These are phyloP conservation scores for Fusarium sp. DNA, from an alignment of 2,329 filamentous ascomycete species.

Conservation along the genomic window DNA sequence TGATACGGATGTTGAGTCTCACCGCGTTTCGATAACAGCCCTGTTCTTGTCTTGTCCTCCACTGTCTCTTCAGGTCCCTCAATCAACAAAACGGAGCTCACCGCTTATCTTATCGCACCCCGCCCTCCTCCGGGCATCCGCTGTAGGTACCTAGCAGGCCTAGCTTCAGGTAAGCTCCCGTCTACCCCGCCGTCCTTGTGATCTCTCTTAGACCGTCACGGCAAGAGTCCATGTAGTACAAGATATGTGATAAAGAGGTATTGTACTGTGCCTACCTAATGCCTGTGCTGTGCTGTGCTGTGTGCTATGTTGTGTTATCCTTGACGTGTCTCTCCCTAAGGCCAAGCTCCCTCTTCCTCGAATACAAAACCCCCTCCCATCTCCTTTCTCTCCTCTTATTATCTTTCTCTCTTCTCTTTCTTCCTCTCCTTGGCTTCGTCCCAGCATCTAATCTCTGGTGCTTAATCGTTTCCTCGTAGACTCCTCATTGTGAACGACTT, in stretches of 20 bases:
- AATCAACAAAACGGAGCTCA: conserved; percentile 41
- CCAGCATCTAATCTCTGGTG: conserved; percentile 37
- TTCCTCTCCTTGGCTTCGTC: conserved; percentile 43
- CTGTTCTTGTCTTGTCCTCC: neutral
- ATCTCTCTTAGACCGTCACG: conserved; percentile 31
- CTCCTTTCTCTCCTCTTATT: conserved; percentile 19
- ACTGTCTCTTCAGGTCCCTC: neutral
- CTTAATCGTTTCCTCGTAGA: conserved; percentile 40
- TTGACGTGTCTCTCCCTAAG: conserved; percentile 19
- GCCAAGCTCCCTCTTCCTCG: conserved; percentile 19
- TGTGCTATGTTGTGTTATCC: neutral
- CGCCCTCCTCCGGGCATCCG: conserved; percentile 35
- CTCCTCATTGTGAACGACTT: conserved; percentile 13
- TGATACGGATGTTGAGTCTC: conserved; percentile 21
- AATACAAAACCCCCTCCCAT: conserved; percentile 35
- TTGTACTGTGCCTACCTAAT: neutral
- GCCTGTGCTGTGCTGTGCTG: neutral
- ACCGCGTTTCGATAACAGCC: conserved; percentile 30
- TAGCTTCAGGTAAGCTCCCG: conserved; percentile 24
- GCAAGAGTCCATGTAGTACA: conserved; percentile 32
- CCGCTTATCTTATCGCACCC: conserved; percentile 48
- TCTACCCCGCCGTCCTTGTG: conserved; percentile 39
- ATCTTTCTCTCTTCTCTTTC: conserved; percentile 30
- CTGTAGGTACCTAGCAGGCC: neutral
- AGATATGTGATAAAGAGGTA: conserved; percentile 23